Base-by-base conservation (phyloP, 106 monocot species). In the Acorus gramineus region DNA sequence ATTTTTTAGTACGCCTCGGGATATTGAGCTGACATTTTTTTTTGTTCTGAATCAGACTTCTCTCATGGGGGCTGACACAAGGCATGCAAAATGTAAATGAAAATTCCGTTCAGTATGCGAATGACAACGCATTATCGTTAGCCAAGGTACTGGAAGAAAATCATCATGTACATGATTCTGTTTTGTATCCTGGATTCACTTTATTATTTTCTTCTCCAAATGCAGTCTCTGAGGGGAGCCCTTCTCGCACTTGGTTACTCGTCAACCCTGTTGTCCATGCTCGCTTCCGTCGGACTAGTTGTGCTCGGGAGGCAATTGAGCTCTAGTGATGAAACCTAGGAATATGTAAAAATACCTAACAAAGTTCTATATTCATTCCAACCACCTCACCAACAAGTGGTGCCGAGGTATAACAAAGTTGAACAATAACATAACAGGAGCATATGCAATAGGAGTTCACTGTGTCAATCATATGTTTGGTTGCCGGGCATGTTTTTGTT, bases 41-140 rank as follows among this genome's bases (percentile, higher is more conserved):
- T 28, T 28, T 28, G 28, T 14, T 55, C 56, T 3, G 44, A 58
- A 60, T n/a, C 65, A 96, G 95, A 63, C 63, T 90, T 8, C 55
- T 96, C n/a, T 85, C 90, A 2, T 90, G 95, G 95, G 61, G 68
- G 70, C 55, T 96, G 57, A 71, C 71, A 57, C 95, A 79, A 76
- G 87, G 90, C 54, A 78, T 96, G 42, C 90, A 96, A 67, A 84
- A 69, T 74, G 66, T 79, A 69, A 80, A 90, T 4, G 90, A 96
- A 67, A 82, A 76, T 67, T 87, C 95, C 4, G 47, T 79, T 67
- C 76, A 79, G 70, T 82, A 95, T 66, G 86, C 90, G 12, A 86
- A 90, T 64, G 95, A 83, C 61, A 95, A 85, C 56, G 84, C 95
- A 11, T 47, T 85, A 63, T 56, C 67, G 4, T 74, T 96, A 8